Evolutionary conservation across 2,329 filamentous ascomycete genomes (phyloP), one percentile per base, ranked within the genome.

Genomic region (Chaetomium olivaceum): DNA sequence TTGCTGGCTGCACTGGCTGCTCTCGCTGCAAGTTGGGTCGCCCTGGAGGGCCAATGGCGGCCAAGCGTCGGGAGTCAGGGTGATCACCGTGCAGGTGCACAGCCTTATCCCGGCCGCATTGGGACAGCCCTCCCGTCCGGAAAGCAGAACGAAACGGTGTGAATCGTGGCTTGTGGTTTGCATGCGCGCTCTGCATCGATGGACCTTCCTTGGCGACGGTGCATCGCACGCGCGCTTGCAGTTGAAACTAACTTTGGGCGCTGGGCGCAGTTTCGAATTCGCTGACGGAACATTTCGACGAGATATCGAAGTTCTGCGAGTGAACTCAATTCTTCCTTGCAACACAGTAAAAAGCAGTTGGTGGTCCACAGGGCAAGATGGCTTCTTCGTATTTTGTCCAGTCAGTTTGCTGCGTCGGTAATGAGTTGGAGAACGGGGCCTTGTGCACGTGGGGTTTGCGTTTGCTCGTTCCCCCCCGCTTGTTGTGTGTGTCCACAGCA

Each of bases 81-180:
- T 68, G 67, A 66, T 62, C 65, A 62, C 61, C 60, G 62, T 66
- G 62, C 62, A 69, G 65, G 39, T 68, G 69, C 70, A 73, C 71
- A 73, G 69, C 71, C 71, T 66, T 69, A 69, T 67, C 65, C 50
- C 25, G 58, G 54, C 70, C 59, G 54, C 66, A 68, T 69, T 67
- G 64, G 70, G 69, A 66, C 62, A 60, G 55, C 62, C 68, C 61
- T 62, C 63, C 62, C 62, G 50, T 58, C 66, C 67, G 51, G 29
- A 43, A 55, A 51, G 54, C 46, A 39, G 54, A 48, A 55, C 63
- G 61, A 60, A 59, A 64, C 63, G 61, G 65, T 63, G 61, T 52
- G 57, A 61, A 70, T 71, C 66, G 70, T 70, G 69, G 70, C 69
- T 71, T 65, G 68, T 63, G 59, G 63, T 67, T 57, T 68, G 67